A percentile compares a stretch with the other conserved stretches of the same genome.
Conservation (phyloP, 2,329 filamentous ascomycete genomes). For the Catunica adiposa region DNA sequence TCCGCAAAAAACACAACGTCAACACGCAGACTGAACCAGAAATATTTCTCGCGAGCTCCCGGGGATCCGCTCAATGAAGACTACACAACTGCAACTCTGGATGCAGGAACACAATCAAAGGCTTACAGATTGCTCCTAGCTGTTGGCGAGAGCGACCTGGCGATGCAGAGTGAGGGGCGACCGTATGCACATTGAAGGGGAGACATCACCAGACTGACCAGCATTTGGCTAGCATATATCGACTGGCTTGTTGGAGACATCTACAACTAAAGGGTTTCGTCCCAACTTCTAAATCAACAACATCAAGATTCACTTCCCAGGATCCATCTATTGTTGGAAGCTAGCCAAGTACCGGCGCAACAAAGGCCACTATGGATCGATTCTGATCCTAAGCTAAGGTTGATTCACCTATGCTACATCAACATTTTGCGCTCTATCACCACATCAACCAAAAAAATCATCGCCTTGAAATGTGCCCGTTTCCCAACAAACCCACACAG, state of each 20-base stretch:
- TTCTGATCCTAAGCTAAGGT: too few relatives aligned
- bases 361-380: too few relatives aligned
- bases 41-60: not conserved
- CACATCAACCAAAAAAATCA: not conserved
- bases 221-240: too few relatives aligned
- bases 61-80: not conserved
- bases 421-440: not conserved
- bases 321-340: too few relatives aligned
- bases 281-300: too few relatives aligned
- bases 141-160: not conserved
- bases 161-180: not conserved
- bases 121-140: not conserved
- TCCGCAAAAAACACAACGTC: not conserved
- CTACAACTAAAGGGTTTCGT: too few relatives aligned
- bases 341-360: too few relatives aligned
- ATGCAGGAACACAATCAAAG: conserved; percentile 6
- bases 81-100: conserved; percentile 4
- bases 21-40: not conserved
- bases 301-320: too few relatives aligned
- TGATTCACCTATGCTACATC: not conserved
- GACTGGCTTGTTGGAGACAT: too few relatives aligned
- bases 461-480: not conserved
- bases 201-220: not conserved
- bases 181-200: conserved; percentile 1
- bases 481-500: not conserved